These are phyloP conservation scores for Luvunga scandens DNA, from an alignment of 345 rosid genomes.

Conservation along the genomic window DNA sequence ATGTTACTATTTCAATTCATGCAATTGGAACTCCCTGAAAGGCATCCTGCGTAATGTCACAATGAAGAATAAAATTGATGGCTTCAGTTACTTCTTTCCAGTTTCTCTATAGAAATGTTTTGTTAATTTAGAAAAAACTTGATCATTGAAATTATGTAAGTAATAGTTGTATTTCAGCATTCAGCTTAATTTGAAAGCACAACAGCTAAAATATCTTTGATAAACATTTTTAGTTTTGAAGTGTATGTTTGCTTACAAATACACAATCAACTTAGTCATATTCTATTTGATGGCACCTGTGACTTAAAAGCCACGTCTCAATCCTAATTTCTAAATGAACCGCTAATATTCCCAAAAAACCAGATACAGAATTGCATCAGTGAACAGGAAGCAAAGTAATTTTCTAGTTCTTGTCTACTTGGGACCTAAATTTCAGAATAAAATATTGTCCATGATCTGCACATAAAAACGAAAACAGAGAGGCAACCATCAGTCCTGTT, in stretches of 20 bases:
- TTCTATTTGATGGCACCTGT: no score
- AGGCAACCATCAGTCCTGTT: not conserved
- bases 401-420: not conserved
- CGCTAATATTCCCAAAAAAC: not conserved
- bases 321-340: no score
- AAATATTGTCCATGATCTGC: not conserved
- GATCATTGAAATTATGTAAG: not conserved
- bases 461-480: not conserved
- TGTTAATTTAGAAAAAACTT: not conserved
- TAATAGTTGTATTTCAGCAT: no score
- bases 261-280: no score
- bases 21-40: not conserved
- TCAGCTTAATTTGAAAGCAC: no score
- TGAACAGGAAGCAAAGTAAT: not conserved
- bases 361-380: not conserved
- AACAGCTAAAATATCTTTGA: no score
- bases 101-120: not conserved
- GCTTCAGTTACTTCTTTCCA: not conserved
- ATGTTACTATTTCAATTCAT: not conserved
- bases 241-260: no score
- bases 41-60: not conserved
- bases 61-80: not conserved
- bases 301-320: no score
- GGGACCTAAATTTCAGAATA: constrained; percentile 4
- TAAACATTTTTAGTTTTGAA: no score